A percentile compares a stretch with the other conserved stretches of the same genome.
Conservation (phyloP, 768 basidiomycete genomes). For the Postia placenta region DNA sequence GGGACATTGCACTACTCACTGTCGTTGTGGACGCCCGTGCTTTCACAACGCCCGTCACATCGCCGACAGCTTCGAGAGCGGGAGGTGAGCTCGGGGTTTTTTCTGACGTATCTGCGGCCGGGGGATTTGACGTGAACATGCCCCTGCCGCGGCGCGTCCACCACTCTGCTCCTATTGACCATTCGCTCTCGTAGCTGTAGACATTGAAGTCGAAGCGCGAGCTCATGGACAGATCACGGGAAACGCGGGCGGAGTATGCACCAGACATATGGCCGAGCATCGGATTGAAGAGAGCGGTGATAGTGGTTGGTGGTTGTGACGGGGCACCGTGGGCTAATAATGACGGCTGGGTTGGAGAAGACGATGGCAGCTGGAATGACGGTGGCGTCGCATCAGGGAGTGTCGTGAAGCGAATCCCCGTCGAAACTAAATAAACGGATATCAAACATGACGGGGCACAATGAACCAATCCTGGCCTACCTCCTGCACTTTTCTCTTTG, state of each 20-base stretch:
- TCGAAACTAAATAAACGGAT: constrained; percentile 56
- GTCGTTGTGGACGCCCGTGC: constrained; percentile 85
- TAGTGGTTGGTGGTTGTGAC: constrained; percentile 86
- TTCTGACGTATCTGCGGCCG: not conserved
- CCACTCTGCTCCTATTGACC: constrained; percentile 95
- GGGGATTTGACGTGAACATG: constrained; percentile 11
- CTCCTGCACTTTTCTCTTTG: constrained; percentile 87
- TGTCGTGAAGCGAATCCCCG: constrained; percentile 91
- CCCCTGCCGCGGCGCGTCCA: constrained; percentile 67
- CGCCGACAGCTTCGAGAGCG: constrained; percentile 16
- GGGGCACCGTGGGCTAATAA: constrained; percentile 23
- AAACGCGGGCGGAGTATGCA: constrained; percentile 86
- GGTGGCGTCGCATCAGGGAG: constrained; percentile 73
- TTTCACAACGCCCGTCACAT: constrained; percentile 81
- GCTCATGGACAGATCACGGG: constrained; percentile 78
- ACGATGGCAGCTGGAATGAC: constrained; percentile 46
- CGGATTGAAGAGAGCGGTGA: constrained; percentile 92
- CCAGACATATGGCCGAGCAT: constrained; percentile 92
- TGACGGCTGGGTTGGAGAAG: constrained; percentile 23
- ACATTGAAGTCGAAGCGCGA: constrained; percentile 95
- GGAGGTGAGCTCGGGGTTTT: not conserved
- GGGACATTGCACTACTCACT: constrained; percentile 44
- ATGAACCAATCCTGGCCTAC: constrained; percentile 40
- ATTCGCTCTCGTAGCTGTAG: constrained; percentile 95
- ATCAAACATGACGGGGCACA: not conserved